phyloP scores from a whole-genome alignment of 306 rosid genomes.

The Rosa rugosa region DNA sequence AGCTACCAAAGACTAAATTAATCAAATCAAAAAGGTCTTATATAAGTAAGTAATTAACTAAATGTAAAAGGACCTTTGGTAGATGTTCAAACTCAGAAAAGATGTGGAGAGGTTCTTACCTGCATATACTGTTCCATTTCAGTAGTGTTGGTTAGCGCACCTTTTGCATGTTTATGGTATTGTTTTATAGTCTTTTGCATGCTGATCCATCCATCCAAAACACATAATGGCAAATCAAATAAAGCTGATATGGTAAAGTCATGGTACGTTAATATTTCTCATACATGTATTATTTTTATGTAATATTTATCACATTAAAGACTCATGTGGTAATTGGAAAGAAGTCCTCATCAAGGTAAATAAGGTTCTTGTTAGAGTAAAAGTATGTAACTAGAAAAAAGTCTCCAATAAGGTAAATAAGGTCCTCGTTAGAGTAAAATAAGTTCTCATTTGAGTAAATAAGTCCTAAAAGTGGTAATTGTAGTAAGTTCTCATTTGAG shows the following conservation, averaged over 20 bases:
- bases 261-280: no score
- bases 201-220: slow-evolving; percentile 42
- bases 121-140: slow-evolving; percentile 40
- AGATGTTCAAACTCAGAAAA: slow-evolving; percentile 11
- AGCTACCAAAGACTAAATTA: neutral
- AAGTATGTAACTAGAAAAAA: no score
- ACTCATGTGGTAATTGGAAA: no score
- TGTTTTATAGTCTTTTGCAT: slow-evolving; percentile 41
- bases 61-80: neutral
- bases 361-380: no score
- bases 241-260: neutral
- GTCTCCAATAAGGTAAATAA: no score
- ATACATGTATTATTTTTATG: no score
- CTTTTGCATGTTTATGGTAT: slow-evolving; percentile 31
- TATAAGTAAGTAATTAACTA: neutral
- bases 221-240: neutral
- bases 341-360: no score
- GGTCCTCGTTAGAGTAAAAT: no score
- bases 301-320: no score
- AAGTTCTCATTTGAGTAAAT: no score
- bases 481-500: no score
- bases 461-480: no score
- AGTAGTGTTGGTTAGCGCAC: slow-evolving; percentile 13
- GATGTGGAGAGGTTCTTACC: slow-evolving; percentile 37
- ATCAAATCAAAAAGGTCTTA: neutral